Base-by-base conservation (phyloP, 2,329 filamentous ascomycete genomes). In the Colletotrichum orbiculare region DNA sequence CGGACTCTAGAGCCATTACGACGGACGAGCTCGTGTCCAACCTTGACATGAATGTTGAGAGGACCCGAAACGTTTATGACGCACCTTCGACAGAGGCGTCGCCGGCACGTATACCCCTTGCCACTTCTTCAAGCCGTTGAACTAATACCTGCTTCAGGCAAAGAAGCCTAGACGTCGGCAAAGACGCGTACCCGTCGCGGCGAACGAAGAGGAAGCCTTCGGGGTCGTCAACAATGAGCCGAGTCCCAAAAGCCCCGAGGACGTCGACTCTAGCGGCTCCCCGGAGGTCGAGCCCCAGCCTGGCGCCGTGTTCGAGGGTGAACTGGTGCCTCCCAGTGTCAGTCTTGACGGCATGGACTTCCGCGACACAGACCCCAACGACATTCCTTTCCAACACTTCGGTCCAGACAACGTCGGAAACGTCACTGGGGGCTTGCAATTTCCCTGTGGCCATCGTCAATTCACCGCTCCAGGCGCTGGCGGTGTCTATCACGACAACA, bases 1-100 rank as follows among this genome's bases (percentile, higher is more conserved):
- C 83, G 56, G 87, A 86, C 15, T 93, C 91, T 1, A 82, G 84
- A 68, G 81, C 83, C 2, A 87, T 93, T 39, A 84, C 87, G 61
- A 85, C 89, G 8, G 86, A 78, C 0, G 91, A 94, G 77, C 79
- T 87, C 25, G 86, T 93, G 53, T 90, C 89, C 78, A 82, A 84
- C 39, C 72, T 80, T 2, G 78, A 83, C 41, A 79, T 87, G 15
- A 77, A 83, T 48, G 74, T 87, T 10, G 80, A 84, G 71, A 81
- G 83, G 55, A 75, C 79, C 35, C 83, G 87, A 60, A 83, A 87
- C 66, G 86, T 90, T 41, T 90, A 89, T 69, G 87, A 87, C 43
- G 82, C 80, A 45, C 85, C 86, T 13, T 89, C 87, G 0, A 70
- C 79, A 67, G 81, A 84, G 54, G 82, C 77, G 13, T 84, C 78